A percentile compares a stretch with the other conserved stretches of the same genome.
Conservation (phyloP, 2,329 filamentous ascomycete species). For the Ophiostoma novo-ulmi region DNA sequence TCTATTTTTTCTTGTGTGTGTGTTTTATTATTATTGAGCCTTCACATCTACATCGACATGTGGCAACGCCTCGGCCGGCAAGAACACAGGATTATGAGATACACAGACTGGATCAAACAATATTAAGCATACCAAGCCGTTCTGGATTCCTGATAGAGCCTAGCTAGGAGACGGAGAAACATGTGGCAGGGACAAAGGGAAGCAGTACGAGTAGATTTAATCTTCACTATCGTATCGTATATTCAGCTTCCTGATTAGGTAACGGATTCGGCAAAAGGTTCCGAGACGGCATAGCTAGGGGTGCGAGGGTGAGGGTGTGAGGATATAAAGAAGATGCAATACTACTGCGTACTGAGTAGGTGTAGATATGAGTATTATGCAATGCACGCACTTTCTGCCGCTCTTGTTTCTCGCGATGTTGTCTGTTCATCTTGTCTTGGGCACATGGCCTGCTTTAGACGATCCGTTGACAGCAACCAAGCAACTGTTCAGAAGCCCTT, state of each 20-base stretch:
- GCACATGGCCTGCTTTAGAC: background rate
- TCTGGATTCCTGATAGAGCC: background rate
- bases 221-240: background rate
- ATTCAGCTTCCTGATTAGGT: slow-evolving; percentile 2
- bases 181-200: background rate
- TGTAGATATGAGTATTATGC: background rate
- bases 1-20: background rate
- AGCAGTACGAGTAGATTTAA: background rate
- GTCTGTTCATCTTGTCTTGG: background rate
- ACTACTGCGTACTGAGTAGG: background rate
- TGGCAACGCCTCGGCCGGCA: too few relatives aligned
- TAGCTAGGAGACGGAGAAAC: background rate
- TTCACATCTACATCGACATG: too few relatives aligned
- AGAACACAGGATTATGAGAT: background rate
- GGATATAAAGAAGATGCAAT: background rate
- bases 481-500: background rate
- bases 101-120: background rate
- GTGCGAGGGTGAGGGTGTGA: slow-evolving; percentile 6
- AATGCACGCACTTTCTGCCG: background rate
- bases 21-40: background rate
- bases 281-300: background rate
- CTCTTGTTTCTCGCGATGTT: background rate
- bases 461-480: background rate
- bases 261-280: background rate
- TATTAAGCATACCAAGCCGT: background rate